These are phyloP conservation scores for Nicotiana rustica DNA, from an alignment of 305 asterid species.

Conservation along the genomic window DNA sequence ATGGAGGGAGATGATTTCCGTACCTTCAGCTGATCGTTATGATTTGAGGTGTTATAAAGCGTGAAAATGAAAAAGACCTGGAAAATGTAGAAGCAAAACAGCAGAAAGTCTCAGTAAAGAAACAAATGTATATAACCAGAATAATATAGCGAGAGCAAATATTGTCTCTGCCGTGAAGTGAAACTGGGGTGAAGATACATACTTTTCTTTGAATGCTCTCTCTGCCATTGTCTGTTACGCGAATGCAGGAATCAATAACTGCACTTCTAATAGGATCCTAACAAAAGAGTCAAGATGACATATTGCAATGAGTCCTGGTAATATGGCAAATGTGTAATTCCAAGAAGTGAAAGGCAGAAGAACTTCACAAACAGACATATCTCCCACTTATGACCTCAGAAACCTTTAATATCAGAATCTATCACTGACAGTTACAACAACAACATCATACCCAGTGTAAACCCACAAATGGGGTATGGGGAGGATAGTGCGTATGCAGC, in stretches of 20 bases:
- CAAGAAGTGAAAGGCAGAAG: conserved; percentile 8
- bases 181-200: conserved; percentile 38
- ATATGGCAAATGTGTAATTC: neutral
- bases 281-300: conserved; percentile 34
- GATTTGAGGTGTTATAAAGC: conserved; percentile 89
- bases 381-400: conserved; percentile 9
- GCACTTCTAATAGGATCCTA: conserved; percentile 98
- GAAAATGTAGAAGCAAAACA: conserved; percentile 39
- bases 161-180: conserved; percentile 27
- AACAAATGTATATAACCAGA: neutral
- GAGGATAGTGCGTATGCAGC: too few species aligned
- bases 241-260: conserved; percentile 90
- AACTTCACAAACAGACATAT: conserved; percentile 9
- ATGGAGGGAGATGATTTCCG: conserved; percentile 43
- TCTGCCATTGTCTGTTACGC: conserved; percentile 97
- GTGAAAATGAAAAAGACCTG: conserved; percentile 95
- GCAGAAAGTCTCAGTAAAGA: conserved; percentile 23
- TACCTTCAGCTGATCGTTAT: conserved; percentile 91
- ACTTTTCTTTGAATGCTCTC: conserved; percentile 94
- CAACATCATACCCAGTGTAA: too few species aligned
- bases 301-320: conserved; percentile 33
- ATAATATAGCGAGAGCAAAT: neutral
- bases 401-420: conserved; percentile 16
- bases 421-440: too few species aligned
- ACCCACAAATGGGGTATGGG: too few species aligned